These are phyloP conservation scores for Phytophthora vignae DNA, from an alignment of 352 stramenopile species.

Conservation along the genomic window DNA sequence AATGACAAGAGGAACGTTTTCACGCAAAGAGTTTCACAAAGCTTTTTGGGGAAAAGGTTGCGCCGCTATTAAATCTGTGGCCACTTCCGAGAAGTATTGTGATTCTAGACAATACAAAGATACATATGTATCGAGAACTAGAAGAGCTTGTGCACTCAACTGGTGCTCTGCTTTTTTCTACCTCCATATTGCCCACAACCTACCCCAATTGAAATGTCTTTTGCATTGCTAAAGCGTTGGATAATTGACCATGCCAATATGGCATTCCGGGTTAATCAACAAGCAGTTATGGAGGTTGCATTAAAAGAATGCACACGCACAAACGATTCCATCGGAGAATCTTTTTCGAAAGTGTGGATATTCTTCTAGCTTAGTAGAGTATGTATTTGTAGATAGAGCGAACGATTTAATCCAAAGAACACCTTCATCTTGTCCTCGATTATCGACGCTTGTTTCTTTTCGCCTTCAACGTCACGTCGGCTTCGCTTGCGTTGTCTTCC, in stretches of 20 bases:
- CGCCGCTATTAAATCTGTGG: constrained; percentile 5
- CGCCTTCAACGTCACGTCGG: too few species aligned
- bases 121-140: constrained; percentile 13
- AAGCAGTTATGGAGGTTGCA: constrained; percentile 17
- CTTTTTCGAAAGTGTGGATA: not conserved
- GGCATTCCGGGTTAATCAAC: constrained; percentile 17
- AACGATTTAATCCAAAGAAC: not conserved
- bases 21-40: constrained; percentile 10
- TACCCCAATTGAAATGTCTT: constrained; percentile 25
- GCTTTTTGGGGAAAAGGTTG: constrained; percentile 1
- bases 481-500: not conserved
- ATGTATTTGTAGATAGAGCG: constrained; percentile 3
- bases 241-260: constrained; percentile 15
- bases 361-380: constrained; percentile 1
- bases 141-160: constrained; percentile 10
- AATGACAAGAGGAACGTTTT: constrained; percentile 6
- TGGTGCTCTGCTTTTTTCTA: constrained; percentile 18
- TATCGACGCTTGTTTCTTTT: not conserved
- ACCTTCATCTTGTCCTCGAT: not conserved
- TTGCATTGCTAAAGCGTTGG: constrained; percentile 27
- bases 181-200: constrained; percentile 25
- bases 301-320: constrained; percentile 12
- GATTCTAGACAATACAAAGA: constrained; percentile 16
- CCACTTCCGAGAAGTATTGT: constrained; percentile 4
- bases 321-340: not conserved